phyloP scores from a whole-genome alignment of 768 basidiomycete genomes.

The Suillus paluster region DNA sequence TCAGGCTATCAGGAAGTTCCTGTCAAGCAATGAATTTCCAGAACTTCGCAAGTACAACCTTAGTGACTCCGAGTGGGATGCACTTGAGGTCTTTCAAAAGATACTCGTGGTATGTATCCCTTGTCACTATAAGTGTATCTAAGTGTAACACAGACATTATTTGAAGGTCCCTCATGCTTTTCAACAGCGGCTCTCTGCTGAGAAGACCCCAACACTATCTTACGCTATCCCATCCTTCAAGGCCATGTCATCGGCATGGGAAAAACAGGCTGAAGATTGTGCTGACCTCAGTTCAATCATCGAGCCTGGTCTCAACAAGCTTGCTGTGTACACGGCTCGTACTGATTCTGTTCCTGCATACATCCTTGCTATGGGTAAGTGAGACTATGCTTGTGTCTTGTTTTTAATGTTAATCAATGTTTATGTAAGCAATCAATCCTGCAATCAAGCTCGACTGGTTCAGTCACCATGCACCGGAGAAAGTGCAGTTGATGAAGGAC shows the following conservation, averaged over 20 bases:
- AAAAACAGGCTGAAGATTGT: constrained; percentile 11
- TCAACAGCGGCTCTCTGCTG: constrained; percentile 34
- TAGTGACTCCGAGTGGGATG: constrained; percentile 28
- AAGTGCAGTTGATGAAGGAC: too few relatives aligned
- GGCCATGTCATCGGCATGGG: constrained; percentile 26
- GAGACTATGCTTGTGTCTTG: too few relatives aligned
- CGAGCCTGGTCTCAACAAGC: constrained; percentile 33
- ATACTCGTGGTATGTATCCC: constrained; percentile 22
- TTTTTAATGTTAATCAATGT: too few relatives aligned
- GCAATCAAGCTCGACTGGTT: too few relatives aligned
- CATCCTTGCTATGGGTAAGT: too few relatives aligned
- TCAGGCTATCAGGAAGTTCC: constrained; percentile 29
- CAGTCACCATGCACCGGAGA: too few relatives aligned
- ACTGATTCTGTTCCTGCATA: constrained; percentile 8
- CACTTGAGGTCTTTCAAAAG: constrained; percentile 22
- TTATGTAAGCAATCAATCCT: background rate
- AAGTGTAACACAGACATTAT: background rate
- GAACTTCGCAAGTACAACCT: constrained; percentile 30
- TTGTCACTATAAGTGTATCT: background rate
- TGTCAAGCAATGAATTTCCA: constrained; percentile 22
- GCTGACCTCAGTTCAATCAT: constrained; percentile 22
- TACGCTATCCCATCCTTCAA: constrained; percentile 32
- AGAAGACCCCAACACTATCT: constrained; percentile 34
- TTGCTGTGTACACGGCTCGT: constrained; percentile 24
- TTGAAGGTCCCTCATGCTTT: constrained; percentile 37